Base-by-base conservation (phyloP, 129 eudicot genomes). In the Dittrichia graveolens region DNA sequence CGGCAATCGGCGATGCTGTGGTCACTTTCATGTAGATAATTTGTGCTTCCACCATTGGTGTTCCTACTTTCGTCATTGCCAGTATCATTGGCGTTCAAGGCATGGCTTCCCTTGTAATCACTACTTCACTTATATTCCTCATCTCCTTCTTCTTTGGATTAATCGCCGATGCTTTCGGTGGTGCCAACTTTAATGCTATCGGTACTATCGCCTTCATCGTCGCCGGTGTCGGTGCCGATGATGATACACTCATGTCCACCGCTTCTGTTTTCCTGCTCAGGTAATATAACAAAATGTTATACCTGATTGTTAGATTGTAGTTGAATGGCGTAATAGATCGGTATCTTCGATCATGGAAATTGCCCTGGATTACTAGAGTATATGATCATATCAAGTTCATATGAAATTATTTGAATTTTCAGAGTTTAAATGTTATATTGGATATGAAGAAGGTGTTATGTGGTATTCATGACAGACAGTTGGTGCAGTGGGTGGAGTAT, bases 401-500 rank as follows among this genome's bases (percentile, higher is more conserved):
- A 70, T 16, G 47, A 60, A 24, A 41, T 34, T 40, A 5, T 62
- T 47, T 73, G 39, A 61, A 48, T 31, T 45, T 35, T 40, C 13
- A 3, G 39, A 11, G 19, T 38, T 10, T 8, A 53, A 18, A 11
- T 52, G 63, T 48, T 12, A 11, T 2, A 24, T 24, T 24, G 31
- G 31, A 24, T 24, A 24, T 24, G 31, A 24, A 24, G 31, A 2
- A 24, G 31, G 31, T 52, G 63, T 48, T 12, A 11, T 63, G 57
- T 67, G 70, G 53, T 60, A 6, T 55, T 41, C 9, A 63, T 56
- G 71, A 56, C 90, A 91, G 95, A 92, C 87, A 34, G 85, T 83
- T 60, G 97, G 97, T 61, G 95, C 97, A 16, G 92, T 72, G 48
- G 88, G 77, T 75, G 97, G 95, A 78, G 88, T 82, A 6, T 12